Base-by-base conservation (phyloP, 345 rosid genomes). In the Camelina laxa region DNA sequence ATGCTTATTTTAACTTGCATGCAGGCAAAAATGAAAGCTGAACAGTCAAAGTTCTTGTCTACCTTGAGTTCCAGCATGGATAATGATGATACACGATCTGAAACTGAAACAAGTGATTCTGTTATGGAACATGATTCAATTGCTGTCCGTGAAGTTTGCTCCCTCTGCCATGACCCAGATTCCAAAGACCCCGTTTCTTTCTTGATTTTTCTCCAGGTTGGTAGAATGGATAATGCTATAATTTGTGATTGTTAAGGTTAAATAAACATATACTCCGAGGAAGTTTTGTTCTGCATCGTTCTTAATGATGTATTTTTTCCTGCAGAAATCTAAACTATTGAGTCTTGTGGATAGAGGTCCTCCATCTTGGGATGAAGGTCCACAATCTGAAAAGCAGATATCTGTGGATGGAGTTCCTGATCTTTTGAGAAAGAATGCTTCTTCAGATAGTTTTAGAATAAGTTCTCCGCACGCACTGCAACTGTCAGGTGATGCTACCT, bases 21-120 rank as follows among this genome's bases (percentile, higher is more conserved):
- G 87, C 88, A 95, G 99, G 99, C 81, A 75, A 95, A 91, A 87
- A 95, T 95, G 96, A 92, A 83, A 85, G 98, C 90, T 33, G 99
- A 95, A 80, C 99, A 95, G 70, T 84, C 91, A 31, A 92, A 95
- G 80, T 95, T 95, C 76, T 82, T 92, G 82, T 89, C 90, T 16
- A 83, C 82, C 82, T 72, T 90, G 56, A 69, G 80, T 79, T 70
- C 98, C 17, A 49, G 73, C 72, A 66, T 21, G 30, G 86, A 76
- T 78, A 87, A 76, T 78, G 90, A 85, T 60, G 80, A 71, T 75
- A 61, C 78, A 60, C 72, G 78, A 49, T 82, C 85, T 71, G 85
- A 70, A 55, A 56, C 78, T 59, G 93, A 88, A 78, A 84, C 74
- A 54, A 53, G 70, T 53, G 79, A 72, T 61, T 79, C 84, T 72